phyloP scores from a whole-genome alignment of 73 alveolate species.

The Paramecium primaurelia region DNA sequence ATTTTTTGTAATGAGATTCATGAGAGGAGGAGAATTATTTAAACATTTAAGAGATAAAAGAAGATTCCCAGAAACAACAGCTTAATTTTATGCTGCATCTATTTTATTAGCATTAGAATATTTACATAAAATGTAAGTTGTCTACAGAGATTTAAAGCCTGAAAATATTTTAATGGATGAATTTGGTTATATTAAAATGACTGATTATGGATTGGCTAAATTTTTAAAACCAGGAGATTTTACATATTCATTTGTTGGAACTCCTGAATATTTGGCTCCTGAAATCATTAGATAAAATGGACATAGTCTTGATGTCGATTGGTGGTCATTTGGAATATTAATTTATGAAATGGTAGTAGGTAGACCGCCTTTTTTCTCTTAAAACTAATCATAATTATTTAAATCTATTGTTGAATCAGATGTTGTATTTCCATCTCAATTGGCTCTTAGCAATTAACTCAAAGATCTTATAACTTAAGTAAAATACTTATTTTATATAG shows the following conservation, averaged over 20 bases:
- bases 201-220: constrained; percentile 94
- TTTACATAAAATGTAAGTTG: constrained; percentile 83
- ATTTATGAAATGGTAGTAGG: constrained; percentile 97
- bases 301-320: constrained; percentile 71
- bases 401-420: constrained; percentile 83
- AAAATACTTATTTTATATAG: background rate
- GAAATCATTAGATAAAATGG: constrained; percentile 80
- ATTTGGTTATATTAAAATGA: constrained; percentile 89
- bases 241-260: constrained; percentile 78
- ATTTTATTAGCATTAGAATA: constrained; percentile 90
- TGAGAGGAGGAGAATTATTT: constrained; percentile 90
- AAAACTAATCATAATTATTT: constrained; percentile 86
- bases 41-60: constrained; percentile 80
- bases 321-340: constrained; percentile 82
- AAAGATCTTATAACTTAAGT: constrained; percentile 57
- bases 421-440: constrained; percentile 81
- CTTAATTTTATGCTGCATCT: constrained; percentile 85
- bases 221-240: constrained; percentile 58
- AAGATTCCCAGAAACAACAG: constrained; percentile 80
- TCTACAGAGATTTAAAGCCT: constrained; percentile 93
- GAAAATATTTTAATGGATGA: constrained; percentile 89
- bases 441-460: constrained; percentile 77
- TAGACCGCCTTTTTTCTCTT: constrained; percentile 94
- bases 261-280: constrained; percentile 90
- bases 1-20: constrained; percentile 88